phyloP scores from a whole-genome alignment of 352 stramenopile genomes.

The Phytophthora europaea region DNA sequence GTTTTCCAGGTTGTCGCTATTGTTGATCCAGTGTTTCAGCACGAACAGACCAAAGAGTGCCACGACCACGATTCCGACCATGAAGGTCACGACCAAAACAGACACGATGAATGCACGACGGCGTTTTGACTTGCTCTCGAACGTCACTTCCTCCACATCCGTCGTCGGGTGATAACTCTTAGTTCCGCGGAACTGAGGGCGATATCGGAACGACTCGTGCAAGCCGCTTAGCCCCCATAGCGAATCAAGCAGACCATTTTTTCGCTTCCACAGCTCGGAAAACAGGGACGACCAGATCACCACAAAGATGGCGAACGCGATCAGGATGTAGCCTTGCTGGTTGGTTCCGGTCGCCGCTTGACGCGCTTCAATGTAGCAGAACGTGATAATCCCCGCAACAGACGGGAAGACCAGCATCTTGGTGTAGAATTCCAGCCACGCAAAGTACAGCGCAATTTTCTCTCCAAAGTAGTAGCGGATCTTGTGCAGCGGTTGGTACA shows the following conservation, averaged over 20 bases:
- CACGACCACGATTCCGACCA: slow-evolving; percentile 80
- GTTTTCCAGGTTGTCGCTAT: slow-evolving; percentile 41
- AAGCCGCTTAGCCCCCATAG: slow-evolving; percentile 87
- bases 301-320: slow-evolving; percentile 85
- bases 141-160: slow-evolving; percentile 73
- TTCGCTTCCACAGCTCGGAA: slow-evolving; percentile 91
- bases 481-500: slow-evolving; percentile 88
- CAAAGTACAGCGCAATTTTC: slow-evolving; percentile 93
- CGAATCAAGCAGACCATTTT: slow-evolving; percentile 85
- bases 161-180: slow-evolving; percentile 79
- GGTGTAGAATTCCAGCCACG: slow-evolving; percentile 94
- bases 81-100: slow-evolving; percentile 71
- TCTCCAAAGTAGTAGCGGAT: slow-evolving; percentile 94
- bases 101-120: slow-evolving; percentile 69
- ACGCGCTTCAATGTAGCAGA: slow-evolving; percentile 60
- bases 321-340: slow-evolving; percentile 75
- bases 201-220: slow-evolving; percentile 76
- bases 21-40: slow-evolving; percentile 81
- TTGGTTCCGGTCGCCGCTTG: slow-evolving; percentile 50
- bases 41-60: slow-evolving; percentile 78
- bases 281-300: slow-evolving; percentile 92
- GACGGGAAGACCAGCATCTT: slow-evolving; percentile 91
- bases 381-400: slow-evolving; percentile 85
- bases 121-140: slow-evolving; percentile 65
- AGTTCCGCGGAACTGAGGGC: slow-evolving; percentile 88